phyloP scores from a whole-genome alignment of 192 early-diverging fungal species.

The Cetraspora pellucida region DNA sequence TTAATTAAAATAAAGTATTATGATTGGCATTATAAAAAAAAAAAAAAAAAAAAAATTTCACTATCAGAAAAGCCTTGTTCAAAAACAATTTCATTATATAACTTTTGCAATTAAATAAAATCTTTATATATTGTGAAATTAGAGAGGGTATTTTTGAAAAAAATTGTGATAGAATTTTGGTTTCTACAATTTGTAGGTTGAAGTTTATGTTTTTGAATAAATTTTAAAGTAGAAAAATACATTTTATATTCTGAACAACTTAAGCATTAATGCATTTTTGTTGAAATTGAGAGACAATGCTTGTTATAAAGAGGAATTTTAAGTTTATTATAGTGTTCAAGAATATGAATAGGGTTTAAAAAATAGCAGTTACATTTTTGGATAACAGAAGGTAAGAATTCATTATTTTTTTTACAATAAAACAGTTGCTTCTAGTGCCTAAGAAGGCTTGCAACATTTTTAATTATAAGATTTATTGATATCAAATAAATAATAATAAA shows the following conservation, averaged over 20 bases:
- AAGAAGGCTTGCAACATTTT: background rate
- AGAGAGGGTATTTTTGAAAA: no score
- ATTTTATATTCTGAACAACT: background rate
- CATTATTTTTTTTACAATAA: slow-evolving; percentile 1
- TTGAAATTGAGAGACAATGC: background rate
- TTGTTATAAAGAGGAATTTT: slow-evolving; percentile 7
- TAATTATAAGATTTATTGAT: background rate
- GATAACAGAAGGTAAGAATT: background rate
- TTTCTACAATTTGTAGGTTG: no score
- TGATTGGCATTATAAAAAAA: no score
- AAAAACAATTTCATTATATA: no score
- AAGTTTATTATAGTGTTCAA: background rate
- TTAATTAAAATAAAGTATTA: no score
- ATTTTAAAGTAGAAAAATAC: background rate
- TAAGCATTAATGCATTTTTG: background rate
- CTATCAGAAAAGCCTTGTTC: no score
- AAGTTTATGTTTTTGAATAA: no score
- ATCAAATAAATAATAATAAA: background rate
- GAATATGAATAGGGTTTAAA: slow-evolving; percentile 4
- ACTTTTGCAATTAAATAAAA: no score
- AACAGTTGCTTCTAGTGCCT: background rate
- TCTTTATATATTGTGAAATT: no score
- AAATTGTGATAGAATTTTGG: no score
- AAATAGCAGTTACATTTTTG: background rate
- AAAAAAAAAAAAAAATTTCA: no score